Base-by-base conservation (phyloP, 768 basidiomycete species). In the Suillus plorans region DNA sequence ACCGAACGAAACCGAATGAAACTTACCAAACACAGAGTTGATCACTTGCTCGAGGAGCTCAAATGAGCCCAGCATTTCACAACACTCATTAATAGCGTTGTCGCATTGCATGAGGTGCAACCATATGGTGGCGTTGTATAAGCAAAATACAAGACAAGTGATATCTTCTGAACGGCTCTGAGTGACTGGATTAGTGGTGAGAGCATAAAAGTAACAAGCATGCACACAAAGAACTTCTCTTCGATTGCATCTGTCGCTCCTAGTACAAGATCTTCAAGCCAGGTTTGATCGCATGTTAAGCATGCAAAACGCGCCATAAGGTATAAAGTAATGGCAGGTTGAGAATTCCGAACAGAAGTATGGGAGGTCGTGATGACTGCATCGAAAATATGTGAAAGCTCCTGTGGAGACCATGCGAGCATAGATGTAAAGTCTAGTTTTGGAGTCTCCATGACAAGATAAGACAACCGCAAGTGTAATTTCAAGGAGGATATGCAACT, bases 281-380 rank as follows among this genome's bases (percentile, higher is more conserved):
- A 95, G 1, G 87, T 88, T 68, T 92, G 88, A 73, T 95, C 94
- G 72, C 94, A 95, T n/a, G 86, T 89, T 36, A 94, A 78, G 68
- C 89, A 90, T n/a, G 97, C 97, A 77, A 97, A 99, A 53, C 95
- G 87, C 14, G 94, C 89, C 60, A 95, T 84, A 79, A 97, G 85
- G 76, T 95, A 97, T 58, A 99, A 79, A 13, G 87, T 87, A 73
- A 97, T 98, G 36, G 97, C 97, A 18, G 97, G 96, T 41, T 95
- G 87, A 3, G 90, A 78, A 76, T 95, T 89, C 59, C 86, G 85
- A 56, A 92, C 81, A 22, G 85, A 82, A 7, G 93, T 88, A 49
- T 79, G 85, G 74, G 89, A 92, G 70, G 89, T 87, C 28, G 85
- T 86, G 73, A 99, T 90, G 42, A 99, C 78, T 9, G 92, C 88